Evolutionary conservation across 1,284 basidiomycete genomes (phyloP).

Genomic region (Neonothopanus nambi): DNA sequence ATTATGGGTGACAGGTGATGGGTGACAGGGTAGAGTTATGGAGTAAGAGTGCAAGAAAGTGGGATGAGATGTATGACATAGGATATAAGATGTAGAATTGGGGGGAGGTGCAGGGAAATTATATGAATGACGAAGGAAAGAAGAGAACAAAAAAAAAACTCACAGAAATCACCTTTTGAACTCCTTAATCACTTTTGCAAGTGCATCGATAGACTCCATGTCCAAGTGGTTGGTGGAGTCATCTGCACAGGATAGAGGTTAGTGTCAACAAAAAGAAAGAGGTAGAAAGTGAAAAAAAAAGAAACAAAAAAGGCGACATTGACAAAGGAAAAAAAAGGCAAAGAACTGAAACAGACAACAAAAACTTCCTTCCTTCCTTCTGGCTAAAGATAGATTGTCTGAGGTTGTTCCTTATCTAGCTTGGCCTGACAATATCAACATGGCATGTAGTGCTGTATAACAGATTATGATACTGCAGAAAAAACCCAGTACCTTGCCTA

Average conservation of each 20-base stretch:
- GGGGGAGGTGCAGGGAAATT: constrained; percentile 9
- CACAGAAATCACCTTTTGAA: constrained; percentile 96
- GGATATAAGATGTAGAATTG: too few species aligned
- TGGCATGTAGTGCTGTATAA: too few species aligned
- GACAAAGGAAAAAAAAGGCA: neutral
- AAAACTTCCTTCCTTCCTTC: too few species aligned
- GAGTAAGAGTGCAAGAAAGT: too few species aligned
- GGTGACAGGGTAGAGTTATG: too few species aligned
- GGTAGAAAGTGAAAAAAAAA: neutral
- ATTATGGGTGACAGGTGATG: too few species aligned
- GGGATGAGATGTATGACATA: too few species aligned
- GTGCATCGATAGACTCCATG: constrained; percentile 94
- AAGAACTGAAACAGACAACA: neutral
- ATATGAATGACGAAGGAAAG: constrained; percentile 15
- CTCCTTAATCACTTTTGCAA: constrained; percentile 93
- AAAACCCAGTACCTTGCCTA: constrained; percentile 44
- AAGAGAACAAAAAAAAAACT: constrained; percentile 33
- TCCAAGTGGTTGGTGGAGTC: constrained; percentile 95
- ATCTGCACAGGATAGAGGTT: constrained; percentile 45
- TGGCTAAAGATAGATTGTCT: too few species aligned
- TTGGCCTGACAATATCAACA: too few species aligned
- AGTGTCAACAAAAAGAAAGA: constrained; percentile 1
- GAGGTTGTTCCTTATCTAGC: too few species aligned
- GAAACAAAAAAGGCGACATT: neutral
- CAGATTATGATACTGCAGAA: too few species aligned